A percentile compares a stretch with the other conserved stretches of the same genome.
Conservation (phyloP, 352 stramenopile genomes). For the Peronospora destructor region DNA sequence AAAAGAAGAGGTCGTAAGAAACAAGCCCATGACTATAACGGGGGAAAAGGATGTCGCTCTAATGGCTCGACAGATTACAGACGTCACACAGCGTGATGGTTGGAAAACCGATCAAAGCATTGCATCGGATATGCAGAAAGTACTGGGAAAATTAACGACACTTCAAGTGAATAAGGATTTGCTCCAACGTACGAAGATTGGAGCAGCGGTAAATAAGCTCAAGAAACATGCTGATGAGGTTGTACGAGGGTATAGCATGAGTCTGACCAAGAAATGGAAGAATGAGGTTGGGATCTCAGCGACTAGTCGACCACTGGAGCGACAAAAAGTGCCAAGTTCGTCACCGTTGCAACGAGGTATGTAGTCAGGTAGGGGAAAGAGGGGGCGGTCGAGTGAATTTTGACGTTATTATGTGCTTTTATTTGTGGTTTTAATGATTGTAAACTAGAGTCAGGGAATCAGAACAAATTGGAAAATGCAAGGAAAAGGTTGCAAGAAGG, state of each 20-base stretch:
- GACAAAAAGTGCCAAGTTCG: slow-evolving; percentile 17
- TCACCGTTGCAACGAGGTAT: slow-evolving; percentile 29
- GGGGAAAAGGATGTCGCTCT: slow-evolving; percentile 45
- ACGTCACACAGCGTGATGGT: slow-evolving; percentile 48
- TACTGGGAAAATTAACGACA: slow-evolving; percentile 70
- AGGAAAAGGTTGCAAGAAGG: slow-evolving; percentile 67
- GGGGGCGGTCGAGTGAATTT: no score
- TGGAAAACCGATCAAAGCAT: slow-evolving; percentile 59
- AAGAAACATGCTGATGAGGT: slow-evolving; percentile 82
- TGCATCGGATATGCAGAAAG: slow-evolving; percentile 52
- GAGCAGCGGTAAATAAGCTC: slow-evolving; percentile 75
- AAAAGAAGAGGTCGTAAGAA: no score
- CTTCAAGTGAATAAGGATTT: slow-evolving; percentile 70
- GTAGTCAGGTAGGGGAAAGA: not conserved
- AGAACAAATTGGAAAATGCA: slow-evolving; percentile 56
- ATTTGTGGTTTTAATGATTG: not conserved
- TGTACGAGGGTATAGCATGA: slow-evolving; percentile 70
- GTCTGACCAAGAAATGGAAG: slow-evolving; percentile 83
- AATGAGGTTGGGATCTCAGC: slow-evolving; percentile 46
- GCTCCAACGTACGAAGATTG: slow-evolving; percentile 71
- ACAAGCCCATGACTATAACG: slow-evolving; percentile 18
- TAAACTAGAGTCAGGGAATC: slow-evolving; percentile 23
- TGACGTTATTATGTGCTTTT: not conserved
- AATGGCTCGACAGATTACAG: slow-evolving; percentile 70
- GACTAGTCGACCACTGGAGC: slow-evolving; percentile 9